Evolutionary conservation across 148 eudicot genomes (phyloP).

Genomic region (Camellia sinensis): DNA sequence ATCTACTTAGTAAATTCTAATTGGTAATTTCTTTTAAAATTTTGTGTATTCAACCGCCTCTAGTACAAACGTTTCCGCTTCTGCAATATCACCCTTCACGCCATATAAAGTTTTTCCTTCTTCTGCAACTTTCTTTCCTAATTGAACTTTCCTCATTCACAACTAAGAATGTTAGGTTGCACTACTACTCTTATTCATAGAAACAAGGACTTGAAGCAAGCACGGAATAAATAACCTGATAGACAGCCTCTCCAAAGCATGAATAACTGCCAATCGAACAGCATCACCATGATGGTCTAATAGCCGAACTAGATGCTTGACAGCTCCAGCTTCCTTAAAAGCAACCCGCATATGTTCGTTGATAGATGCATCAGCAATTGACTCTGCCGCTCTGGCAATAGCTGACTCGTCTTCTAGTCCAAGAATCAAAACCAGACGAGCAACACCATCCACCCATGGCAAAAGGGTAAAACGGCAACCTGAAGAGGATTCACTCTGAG

Average conservation of each 20-base stretch:
- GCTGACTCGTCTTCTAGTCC: conserved; percentile 79
- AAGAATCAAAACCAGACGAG: conserved; percentile 81
- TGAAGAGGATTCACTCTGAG: conserved; percentile 28
- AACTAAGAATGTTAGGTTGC: not conserved
- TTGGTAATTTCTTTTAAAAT: too few species aligned
- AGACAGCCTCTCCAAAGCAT: conserved; percentile 75
- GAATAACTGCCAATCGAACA: conserved; percentile 50
- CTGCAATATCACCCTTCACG: not conserved
- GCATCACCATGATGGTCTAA: conserved; percentile 39
- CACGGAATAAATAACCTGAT: conserved; percentile 42
- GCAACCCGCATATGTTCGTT: conserved; percentile 58
- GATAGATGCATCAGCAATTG: conserved; percentile 67
- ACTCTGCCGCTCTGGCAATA: conserved; percentile 62
- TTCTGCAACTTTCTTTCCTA: not conserved
- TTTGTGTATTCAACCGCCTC: too few species aligned
- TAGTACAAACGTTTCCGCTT: too few species aligned
- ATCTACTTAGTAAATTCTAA: too few species aligned
- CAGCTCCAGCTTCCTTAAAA: conserved; percentile 83
- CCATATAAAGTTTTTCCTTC: not conserved
- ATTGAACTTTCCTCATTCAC: not conserved
- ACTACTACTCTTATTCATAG: not conserved
- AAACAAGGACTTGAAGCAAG: not conserved
- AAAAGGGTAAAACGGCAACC: conserved; percentile 49
- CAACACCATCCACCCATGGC: conserved; percentile 81
- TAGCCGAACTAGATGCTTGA: conserved; percentile 50